A percentile compares a stretch with the other conserved stretches of the same genome.
phyloP scores from a whole-genome alignment of 2,329 filamentous ascomycete species.

The Fusarium lyarnte region DNA sequence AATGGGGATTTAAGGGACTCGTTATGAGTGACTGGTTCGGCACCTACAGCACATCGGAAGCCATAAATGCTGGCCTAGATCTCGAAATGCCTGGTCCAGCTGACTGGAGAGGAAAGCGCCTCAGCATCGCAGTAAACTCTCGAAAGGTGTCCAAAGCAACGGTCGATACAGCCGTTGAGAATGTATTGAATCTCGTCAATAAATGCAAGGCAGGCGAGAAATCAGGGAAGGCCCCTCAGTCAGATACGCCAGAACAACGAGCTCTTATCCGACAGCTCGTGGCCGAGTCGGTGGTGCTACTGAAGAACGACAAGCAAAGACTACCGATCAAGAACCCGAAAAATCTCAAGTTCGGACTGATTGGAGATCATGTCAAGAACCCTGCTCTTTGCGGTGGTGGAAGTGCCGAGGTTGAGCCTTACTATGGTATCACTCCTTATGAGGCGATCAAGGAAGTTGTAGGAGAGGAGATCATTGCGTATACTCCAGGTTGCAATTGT shows the following conservation, averaged over 20 bases:
- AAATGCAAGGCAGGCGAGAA: slow-evolving; percentile 2
- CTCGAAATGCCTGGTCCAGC: slow-evolving; percentile 50
- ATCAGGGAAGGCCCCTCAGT: background rate
- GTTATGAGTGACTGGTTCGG: slow-evolving; percentile 50
- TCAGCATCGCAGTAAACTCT: slow-evolving; percentile 42
- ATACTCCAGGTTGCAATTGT: slow-evolving; percentile 37
- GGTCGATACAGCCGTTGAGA: slow-evolving; percentile 43
- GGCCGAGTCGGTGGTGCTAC: slow-evolving; percentile 15
- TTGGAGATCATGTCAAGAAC: slow-evolving; percentile 53
- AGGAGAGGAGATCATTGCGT: slow-evolving; percentile 27
- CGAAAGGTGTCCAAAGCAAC: slow-evolving; percentile 32
- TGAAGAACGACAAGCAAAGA: slow-evolving; percentile 10
- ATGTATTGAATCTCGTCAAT: slow-evolving; percentile 29
- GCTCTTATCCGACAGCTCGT: slow-evolving; percentile 24
- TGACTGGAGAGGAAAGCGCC: slow-evolving; percentile 33
- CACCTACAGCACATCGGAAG: slow-evolving; percentile 44
- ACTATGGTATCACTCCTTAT: slow-evolving; percentile 47
- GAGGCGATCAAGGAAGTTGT: slow-evolving; percentile 44
- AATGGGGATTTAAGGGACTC: slow-evolving; percentile 33
- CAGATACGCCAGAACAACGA: slow-evolving; percentile 21
- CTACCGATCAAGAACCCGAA: slow-evolving; percentile 26
- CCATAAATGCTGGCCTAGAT: slow-evolving; percentile 42
- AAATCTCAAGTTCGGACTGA: slow-evolving; percentile 48
- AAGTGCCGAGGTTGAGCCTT: slow-evolving; percentile 48
- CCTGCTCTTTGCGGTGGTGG: slow-evolving; percentile 49